Base-by-base conservation (phyloP, 441 rosid genomes). In the Pelargonium citronellum region DNA sequence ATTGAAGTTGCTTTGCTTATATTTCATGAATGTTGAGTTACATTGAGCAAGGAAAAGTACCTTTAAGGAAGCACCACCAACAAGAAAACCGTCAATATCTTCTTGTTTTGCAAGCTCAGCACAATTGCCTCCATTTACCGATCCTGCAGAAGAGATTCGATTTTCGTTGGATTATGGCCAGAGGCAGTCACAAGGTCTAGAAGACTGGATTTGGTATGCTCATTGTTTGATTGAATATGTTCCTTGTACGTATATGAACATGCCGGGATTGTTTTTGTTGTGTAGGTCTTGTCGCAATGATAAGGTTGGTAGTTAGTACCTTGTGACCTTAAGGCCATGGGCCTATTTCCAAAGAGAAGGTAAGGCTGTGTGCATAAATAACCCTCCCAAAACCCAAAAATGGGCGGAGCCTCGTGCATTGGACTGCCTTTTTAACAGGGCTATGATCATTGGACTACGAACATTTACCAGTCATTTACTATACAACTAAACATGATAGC, bases 41-140 rank as follows among this genome's bases (percentile, higher is more conserved):
- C 60, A 53, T 53, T 53, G 9, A 4, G 69, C 53, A 20, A 30
- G 37, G 70, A 1, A 64, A 39, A 51, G 51, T 85, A 95, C 96
- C 95, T 92, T 92, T 81, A 95, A 82, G 75, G 99, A 95, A 69
- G 98, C 98, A 71, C 99, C 99, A 4, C 97, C 99, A 15, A 90
- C 99, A 49, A 95, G 98, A 74, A 95, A 92, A 64, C 99, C 99
- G 75, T 95, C 99, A 68, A 92, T 92, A 72, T 92, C 99, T 82
- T 92, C 96, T 82, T 90, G 75, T 78, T 92, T 95, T 2, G 97
- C 95, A 74, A 95, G 98, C 82, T 95, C 96, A n/a, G 81, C 89
- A 37, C 91, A 84, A 67, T 95, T 95, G 76, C 95, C 80, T 79
- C 98, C 96, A 69, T 95, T 95, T 60, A 95, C 96, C 0, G 97